Evolutionary conservation across 495 filamentous ascomycete genomes (phyloP), one percentile per base, ranked within the genome.

Genomic region (Tuber melanosporum): DNA sequence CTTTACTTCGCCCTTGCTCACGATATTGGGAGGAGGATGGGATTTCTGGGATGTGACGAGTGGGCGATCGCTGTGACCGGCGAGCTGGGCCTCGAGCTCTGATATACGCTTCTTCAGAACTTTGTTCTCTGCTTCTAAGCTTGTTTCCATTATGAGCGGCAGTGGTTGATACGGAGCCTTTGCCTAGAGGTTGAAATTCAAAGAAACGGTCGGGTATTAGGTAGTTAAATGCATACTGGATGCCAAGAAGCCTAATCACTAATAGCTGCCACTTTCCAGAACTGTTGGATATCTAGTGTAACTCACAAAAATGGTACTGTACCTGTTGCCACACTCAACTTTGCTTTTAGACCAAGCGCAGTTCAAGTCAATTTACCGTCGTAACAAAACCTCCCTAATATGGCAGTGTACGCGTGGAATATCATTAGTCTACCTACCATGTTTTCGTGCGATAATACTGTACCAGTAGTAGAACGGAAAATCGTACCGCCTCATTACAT

Each of bases 1-100:
- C 0, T 91, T 90, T 91, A 91, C 92, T 77, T 85, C 88, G 75
- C 42, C 39, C 20, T 45, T 12, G 36, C 20, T 79, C 66, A 17
- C 73, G 57, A 66, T 74, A n/a, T 47, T 75, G 52, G 43, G 36
- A 57, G 52, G 57, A 52, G 71, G 22, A 62, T 39, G 73, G 57
- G 36, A 71, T 36, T 66, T 36, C 32, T 69, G 52, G 44, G 78
- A n/a, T 73, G 66, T 71, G 43, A 62, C 15, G 12, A 66, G 1
- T 39, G 71, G 19, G 36, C 45, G 43, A 46, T 52, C 8, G 12
- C 26, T 66, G 57, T 26, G 26, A 36, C 22, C 42, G 15, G 47
- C 72, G 1, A 82, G 75, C 3, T 78, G 72, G 47, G 73, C 52
- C 70, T 82, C 80, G 20, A 82, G 81, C 44, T 80, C 70, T 12